Conservation (phyloP, 1,284 basidiomycete genomes). For the Malassezia sympodialis region DNA sequence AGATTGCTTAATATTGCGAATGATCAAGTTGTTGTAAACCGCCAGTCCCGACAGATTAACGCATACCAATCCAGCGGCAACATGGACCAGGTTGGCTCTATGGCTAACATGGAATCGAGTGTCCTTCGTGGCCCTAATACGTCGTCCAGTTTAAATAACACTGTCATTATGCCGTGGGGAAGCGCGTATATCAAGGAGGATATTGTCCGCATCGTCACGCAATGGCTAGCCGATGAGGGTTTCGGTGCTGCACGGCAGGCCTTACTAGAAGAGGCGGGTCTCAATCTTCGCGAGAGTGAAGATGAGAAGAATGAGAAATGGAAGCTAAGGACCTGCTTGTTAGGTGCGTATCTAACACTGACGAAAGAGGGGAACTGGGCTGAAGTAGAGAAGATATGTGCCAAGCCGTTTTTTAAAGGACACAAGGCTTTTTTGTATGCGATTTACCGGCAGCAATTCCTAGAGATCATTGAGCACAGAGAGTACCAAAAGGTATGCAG, state of each 20-base stretch:
- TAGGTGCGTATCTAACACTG: conserved; percentile 31
- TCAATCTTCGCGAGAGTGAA: conserved; percentile 36
- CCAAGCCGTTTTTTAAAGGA: conserved; percentile 50
- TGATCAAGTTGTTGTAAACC: conserved; percentile 32
- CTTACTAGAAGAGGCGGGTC: conserved; percentile 49
- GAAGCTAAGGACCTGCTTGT: conserved; percentile 49
- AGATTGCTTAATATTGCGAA: conserved; percentile 20
- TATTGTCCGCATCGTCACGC: conserved; percentile 47
- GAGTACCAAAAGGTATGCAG: conserved; percentile 40
- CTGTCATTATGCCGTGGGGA: conserved; percentile 36
- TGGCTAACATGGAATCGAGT: conserved; percentile 5
- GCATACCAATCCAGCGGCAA: conserved; percentile 16
- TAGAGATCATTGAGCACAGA: conserved; percentile 52
- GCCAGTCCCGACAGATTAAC: conserved; percentile 27
- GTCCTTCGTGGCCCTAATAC: not conserved
- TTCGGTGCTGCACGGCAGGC: conserved; percentile 48
- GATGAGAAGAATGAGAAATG: conserved; percentile 46
- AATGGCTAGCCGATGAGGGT: conserved; percentile 50
- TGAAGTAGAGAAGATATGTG: conserved; percentile 49
- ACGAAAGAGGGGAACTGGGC: conserved; percentile 51
- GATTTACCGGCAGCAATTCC: conserved; percentile 49
- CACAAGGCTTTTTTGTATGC: conserved; percentile 51
- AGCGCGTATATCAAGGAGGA: conserved; percentile 33
- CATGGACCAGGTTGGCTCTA: conserved; percentile 12
- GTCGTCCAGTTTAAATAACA: not conserved